Conservation (phyloP, 148 eudicot genomes). For the Vaccinium darrowii region DNA sequence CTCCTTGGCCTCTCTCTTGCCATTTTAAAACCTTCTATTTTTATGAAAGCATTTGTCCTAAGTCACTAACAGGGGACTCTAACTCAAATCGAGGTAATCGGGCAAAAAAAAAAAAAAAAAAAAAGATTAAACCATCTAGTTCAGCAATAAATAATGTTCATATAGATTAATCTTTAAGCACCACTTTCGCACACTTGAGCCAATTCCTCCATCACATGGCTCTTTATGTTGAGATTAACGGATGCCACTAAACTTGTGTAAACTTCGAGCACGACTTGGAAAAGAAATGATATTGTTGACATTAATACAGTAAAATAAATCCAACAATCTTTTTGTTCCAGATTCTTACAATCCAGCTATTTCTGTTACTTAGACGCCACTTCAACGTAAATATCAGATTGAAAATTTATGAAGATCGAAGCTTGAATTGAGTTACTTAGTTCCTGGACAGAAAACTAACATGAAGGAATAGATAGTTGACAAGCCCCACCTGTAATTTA, state of each 20-base stretch:
- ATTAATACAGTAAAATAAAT: neutral
- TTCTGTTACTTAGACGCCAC: neutral
- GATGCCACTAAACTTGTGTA: neutral
- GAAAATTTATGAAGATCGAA: neutral
- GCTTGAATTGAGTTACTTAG: neutral
- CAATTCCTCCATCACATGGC: neutral
- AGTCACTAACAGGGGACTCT: neutral
- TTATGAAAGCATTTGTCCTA: neutral
- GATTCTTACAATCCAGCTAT: neutral
- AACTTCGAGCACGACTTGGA: neutral
- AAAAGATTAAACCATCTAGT: neutral
- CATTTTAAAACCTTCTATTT: neutral
- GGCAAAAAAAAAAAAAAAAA: neutral
- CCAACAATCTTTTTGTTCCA: neutral
- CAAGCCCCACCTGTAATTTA: constrained; percentile 69
- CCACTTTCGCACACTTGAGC: neutral
- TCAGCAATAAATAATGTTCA: neutral
- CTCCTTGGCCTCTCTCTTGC: neutral
- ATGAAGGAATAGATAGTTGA: neutral
- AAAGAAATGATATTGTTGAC: constrained; percentile 2
- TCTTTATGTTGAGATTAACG: neutral
- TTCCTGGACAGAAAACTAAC: neutral
- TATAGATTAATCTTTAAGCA: neutral
- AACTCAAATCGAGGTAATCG: neutral
- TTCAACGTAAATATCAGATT: neutral